phyloP scores from a whole-genome alignment of 768 basidiomycete species.

The Wakefieldia striispora region DNA sequence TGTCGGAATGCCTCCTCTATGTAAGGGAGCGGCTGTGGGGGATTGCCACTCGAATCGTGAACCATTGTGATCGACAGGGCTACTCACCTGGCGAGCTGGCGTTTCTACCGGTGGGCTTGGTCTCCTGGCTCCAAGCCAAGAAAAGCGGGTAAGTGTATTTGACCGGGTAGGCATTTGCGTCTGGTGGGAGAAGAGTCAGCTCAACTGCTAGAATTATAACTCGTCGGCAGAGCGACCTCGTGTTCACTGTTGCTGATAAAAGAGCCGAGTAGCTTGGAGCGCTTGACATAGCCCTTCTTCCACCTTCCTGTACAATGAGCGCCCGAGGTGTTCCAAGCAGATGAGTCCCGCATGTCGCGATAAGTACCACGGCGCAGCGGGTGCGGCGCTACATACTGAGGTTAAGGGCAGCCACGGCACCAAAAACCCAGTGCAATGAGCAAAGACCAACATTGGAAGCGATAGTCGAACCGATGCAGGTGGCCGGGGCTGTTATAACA shows the following conservation, averaged over 20 bases:
- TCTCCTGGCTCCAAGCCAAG: slow-evolving; percentile 2
- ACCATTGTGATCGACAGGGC: too few species aligned
- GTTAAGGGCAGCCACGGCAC: background rate
- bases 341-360: too few species aligned
- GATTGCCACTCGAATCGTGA: too few species aligned
- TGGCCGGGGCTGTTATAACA: too few species aligned
- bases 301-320: background rate
- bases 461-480: too few species aligned
- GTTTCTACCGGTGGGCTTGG: background rate
- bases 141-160: background rate
- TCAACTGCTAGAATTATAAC: slow-evolving; percentile 5
- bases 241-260: background rate
- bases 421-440: background rate
- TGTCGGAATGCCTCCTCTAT: slow-evolving; percentile 14
- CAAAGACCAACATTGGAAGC: too few species aligned
- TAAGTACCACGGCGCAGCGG: too few species aligned
- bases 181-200: background rate
- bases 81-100: background rate
- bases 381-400: too few species aligned
- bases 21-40: background rate
- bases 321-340: too few species aligned
- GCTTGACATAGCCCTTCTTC: background rate
- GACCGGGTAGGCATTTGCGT: slow-evolving; percentile 2
- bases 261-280: background rate
- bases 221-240: background rate